phyloP scores from a whole-genome alignment of 441 rosid genomes.

The Euphorbia celastroides region DNA sequence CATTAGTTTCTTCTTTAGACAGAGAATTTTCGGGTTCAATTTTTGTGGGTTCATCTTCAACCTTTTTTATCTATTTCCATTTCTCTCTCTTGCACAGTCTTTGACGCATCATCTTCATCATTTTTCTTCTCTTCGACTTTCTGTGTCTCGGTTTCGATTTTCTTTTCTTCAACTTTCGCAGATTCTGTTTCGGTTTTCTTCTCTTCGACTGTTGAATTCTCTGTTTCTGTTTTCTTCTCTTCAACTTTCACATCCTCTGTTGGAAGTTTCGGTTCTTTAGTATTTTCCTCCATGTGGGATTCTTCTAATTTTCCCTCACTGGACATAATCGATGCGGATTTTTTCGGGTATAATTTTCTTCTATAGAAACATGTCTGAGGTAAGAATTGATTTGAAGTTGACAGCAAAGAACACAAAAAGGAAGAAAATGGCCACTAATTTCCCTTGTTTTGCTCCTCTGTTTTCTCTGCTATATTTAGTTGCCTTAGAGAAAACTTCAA shows the following conservation, averaged over 20 bases:
- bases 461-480: constrained; percentile 17
- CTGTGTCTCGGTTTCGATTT: not conserved
- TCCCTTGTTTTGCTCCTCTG: constrained; percentile 20
- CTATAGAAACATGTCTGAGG: not conserved
- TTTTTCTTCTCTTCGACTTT: not conserved
- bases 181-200: not conserved
- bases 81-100: not conserved
- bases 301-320: not conserved
- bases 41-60: not conserved
- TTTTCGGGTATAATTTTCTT: not conserved
- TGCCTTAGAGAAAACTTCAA: not conserved
- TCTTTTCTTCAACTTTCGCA: not conserved
- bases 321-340: constrained; percentile 3
- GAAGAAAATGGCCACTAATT: constrained; percentile 8
- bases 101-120: not conserved
- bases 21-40: constrained; percentile 24
- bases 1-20: constrained; percentile 31
- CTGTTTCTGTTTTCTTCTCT: not conserved
- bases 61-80: constrained; percentile 12
- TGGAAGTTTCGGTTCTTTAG: not conserved
- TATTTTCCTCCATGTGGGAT: constrained; percentile 7
- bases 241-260: not conserved
- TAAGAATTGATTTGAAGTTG: constrained; percentile 9
- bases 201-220: not conserved
- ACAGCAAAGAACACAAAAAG: not conserved